Base-by-base conservation (phyloP, 78 protist species). In the Speleostelium caveatum region DNA sequence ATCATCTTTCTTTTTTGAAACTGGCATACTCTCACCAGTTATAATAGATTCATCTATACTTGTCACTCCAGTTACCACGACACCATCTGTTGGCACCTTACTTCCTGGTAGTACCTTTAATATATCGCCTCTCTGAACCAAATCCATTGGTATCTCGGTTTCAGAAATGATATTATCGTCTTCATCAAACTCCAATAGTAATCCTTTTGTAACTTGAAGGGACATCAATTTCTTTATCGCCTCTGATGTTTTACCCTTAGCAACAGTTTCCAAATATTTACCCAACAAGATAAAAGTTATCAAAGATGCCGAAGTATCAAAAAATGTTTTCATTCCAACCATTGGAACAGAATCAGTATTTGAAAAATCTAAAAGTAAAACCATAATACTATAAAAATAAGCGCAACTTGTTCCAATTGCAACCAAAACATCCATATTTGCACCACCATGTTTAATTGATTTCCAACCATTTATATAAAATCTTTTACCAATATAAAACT, bases 11-110 rank as follows among this genome's bases (percentile, higher is more conserved):
- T 24, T 16, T 85, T 97, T 97, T 73, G 60, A 2, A 1, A 87
- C 95, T 2, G 98, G 98, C 56, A 86, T 4, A 21, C 94, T 17
- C 72, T 98, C 99, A 65, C 99, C 98, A 1, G 99, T 98, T 39
- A 98, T 62, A 96, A 96, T 83, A 21, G 97, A 21, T 75, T 98
- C 99, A 51, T 98, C 98, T 16, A 98, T 69, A 42, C 35, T 24
- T 7, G 97, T 21, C 35, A 1, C 1, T 26, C 97, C 96, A 14
- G 10, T 3, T 16, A 85, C 38, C 5, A 96, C 91, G 8, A 28
- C 42, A 21, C 99, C 98, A 78, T 96, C 96, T 24, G 90, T 71
- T 32, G 97, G 97, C 17, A 73, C 45, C 51, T 78, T 83, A 30
- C 92, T 78, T 6, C 97, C 97, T 6, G 96, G 95, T 14, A 72